A percentile compares a stretch with the other conserved stretches of the same genome.
Evolutionary conservation across 139 green algal genomes (phyloP).

Genomic region (Chlamydomonas sp.): DNA sequence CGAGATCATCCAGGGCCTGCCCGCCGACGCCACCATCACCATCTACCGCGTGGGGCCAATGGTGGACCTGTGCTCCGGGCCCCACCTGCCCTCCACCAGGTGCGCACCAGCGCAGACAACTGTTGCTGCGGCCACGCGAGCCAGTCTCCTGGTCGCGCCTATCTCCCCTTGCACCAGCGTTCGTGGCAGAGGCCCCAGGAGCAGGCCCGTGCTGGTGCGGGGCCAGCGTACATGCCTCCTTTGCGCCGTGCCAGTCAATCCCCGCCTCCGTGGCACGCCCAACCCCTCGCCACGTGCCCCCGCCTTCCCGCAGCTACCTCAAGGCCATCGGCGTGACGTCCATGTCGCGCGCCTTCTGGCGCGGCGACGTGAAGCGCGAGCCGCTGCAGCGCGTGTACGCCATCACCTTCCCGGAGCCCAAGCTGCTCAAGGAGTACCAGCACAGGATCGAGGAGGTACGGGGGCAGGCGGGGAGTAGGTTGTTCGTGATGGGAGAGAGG

Average conservation of each 20-base stretch:
- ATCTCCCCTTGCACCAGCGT: conserved; percentile 67
- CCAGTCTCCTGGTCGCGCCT: no score
- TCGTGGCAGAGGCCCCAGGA: not conserved
- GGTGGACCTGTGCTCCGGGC: conserved; percentile 96
- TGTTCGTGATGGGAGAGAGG: not conserved
- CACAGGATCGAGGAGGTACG: conserved; percentile 76
- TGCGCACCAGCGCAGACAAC: no score
- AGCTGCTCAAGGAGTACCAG: conserved; percentile 96
- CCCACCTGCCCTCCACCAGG: conserved; percentile 93
- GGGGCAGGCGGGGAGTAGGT: not conserved
- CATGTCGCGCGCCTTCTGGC: conserved; percentile 88
- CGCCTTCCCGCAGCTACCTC: conserved; percentile 27
- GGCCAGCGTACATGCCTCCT: not conserved
- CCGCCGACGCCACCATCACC: conserved; percentile 88
- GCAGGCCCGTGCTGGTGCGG: not conserved
- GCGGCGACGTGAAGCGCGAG: conserved; percentile 67
- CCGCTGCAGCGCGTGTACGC: conserved; percentile 93
- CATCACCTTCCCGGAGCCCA: conserved; percentile 96
- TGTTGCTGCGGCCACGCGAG: no score
- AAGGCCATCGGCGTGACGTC: conserved; percentile 81
- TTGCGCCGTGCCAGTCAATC: no score
- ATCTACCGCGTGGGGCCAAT: conserved; percentile 93
- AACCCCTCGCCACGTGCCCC: no score
- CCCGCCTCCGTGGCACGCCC: no score
- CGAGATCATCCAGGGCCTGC: conserved; percentile 94